Evolutionary conservation across 176 grass and related monocot species (phyloP).

Genomic region (Chrysopogon serrulatus): DNA sequence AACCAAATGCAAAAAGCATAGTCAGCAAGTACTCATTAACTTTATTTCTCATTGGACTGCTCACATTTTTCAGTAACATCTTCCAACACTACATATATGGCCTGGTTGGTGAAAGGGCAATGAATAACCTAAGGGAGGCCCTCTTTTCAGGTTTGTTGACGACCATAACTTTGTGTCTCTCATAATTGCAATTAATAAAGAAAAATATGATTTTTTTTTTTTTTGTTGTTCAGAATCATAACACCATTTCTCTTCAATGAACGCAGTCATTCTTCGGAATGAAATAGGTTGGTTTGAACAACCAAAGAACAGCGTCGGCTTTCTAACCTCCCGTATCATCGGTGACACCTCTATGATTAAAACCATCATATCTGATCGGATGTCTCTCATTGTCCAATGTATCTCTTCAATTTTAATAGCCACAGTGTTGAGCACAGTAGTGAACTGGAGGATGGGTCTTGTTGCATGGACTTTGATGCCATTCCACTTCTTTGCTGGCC

Average conservation of each 20-base stretch:
- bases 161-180: neutral
- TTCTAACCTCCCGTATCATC: conserved; percentile 48
- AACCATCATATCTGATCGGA: conserved; percentile 61
- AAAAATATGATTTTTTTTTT: neutral
- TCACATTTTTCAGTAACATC: conserved; percentile 45
- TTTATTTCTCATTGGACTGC: conserved; percentile 39
- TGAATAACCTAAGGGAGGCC: conserved; percentile 54
- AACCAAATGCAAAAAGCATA: conserved; percentile 28
- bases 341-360: conserved; percentile 55
- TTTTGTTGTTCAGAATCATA: conserved; percentile 10
- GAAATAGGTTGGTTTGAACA: conserved; percentile 69
- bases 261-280: conserved; percentile 50
- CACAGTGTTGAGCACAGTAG: conserved; percentile 31
- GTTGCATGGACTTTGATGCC: conserved; percentile 68
- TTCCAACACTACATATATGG: conserved; percentile 70
- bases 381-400: conserved; percentile 64
- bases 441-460: conserved; percentile 68
- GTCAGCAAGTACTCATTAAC: conserved; percentile 47
- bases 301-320: conserved; percentile 43
- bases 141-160: conserved; percentile 59
- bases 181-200: conserved; percentile 11
- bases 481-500: conserved; percentile 54
- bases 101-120: conserved; percentile 49
- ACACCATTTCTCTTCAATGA: conserved; percentile 8
- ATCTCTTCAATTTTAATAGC: conserved; percentile 72